These are phyloP conservation scores for Colletotrichum spaethianum DNA, from an alignment of 2,329 filamentous ascomycete species.

Conservation along the genomic window DNA sequence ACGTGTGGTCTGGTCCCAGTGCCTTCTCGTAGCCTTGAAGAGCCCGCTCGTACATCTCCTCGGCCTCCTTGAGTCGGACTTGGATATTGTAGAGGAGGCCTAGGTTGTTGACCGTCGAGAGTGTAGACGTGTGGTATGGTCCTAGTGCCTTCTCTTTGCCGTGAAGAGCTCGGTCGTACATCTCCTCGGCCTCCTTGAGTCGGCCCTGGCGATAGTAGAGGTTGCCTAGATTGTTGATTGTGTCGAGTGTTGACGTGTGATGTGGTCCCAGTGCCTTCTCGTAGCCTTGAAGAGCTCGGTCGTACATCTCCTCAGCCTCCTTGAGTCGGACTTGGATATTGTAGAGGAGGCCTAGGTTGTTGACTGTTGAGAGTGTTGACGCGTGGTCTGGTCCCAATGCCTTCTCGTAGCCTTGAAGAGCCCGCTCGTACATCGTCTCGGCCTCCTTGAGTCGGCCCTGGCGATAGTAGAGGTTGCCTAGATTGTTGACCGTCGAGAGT, in stretches of 20 bases:
- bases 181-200: conserved; percentile 46
- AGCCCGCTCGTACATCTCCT: no score
- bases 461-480: conserved; percentile 44
- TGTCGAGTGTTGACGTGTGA: conserved; percentile 44
- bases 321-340: conserved; percentile 40
- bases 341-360: conserved; percentile 50
- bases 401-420: conserved; percentile 48
- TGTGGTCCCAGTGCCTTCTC: conserved; percentile 44
- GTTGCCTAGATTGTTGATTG: conserved; percentile 47
- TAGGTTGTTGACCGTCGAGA: conserved; percentile 40
- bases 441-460: conserved; percentile 44
- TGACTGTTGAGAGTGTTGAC: conserved; percentile 44
- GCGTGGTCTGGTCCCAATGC: conserved; percentile 39
- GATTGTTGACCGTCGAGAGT: no score
- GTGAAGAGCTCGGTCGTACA: no score
- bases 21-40: conserved; percentile 47
- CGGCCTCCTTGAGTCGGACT: conserved; percentile 42
- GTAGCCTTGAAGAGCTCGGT: conserved; percentile 47
- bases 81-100: conserved; percentile 44
- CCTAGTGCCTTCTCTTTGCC: no score
- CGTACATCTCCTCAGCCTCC: conserved; percentile 48
- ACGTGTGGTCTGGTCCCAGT: conserved; percentile 40
- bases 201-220: conserved; percentile 48
- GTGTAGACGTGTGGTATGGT: no score
- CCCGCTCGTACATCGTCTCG: no score